Conservation (phyloP, 352 stramenopile species). For the Pythium dissotocum region DNA sequence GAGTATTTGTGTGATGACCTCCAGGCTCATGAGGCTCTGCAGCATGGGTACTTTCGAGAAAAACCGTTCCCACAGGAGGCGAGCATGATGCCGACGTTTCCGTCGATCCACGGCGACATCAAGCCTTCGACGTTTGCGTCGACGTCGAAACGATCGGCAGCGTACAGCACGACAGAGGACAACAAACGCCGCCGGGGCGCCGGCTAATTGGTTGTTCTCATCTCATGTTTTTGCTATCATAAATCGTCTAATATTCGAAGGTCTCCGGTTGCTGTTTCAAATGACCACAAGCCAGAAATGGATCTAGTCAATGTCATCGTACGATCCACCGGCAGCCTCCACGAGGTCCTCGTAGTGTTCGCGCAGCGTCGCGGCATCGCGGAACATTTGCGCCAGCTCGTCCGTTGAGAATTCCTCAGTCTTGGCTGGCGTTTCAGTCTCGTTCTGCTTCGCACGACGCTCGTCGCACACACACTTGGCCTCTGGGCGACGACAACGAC, state of each 20-base stretch:
- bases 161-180: slow-evolving; percentile 1
- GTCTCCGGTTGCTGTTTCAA: not conserved
- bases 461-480: slow-evolving; percentile 65
- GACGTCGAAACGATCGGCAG: not conserved
- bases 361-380: slow-evolving; percentile 64
- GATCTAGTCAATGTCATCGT: slow-evolving; percentile 30
- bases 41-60: slow-evolving; percentile 65
- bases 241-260: not conserved
- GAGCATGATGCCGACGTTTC: slow-evolving; percentile 67
- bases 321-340: slow-evolving; percentile 23
- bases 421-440: slow-evolving; percentile 11
- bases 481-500: slow-evolving; percentile 64
- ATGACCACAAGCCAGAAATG: not conserved
- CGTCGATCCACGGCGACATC: slow-evolving; percentile 51
- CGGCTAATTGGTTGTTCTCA: not conserved
- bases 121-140: slow-evolving; percentile 12
- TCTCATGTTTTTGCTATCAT: not conserved
- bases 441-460: slow-evolving; percentile 10
- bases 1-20: not conserved
- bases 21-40: slow-evolving; percentile 48
- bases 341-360: slow-evolving; percentile 76
- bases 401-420: slow-evolving; percentile 47
- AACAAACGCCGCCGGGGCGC: slow-evolving; percentile 3
- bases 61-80: slow-evolving; percentile 60
- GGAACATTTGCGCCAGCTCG: slow-evolving; percentile 67